A percentile compares a stretch with the other conserved stretches of the same genome.
Evolutionary conservation across 2,329 filamentous ascomycete genomes (phyloP).

Genomic region (Diaporthe sp.): DNA sequence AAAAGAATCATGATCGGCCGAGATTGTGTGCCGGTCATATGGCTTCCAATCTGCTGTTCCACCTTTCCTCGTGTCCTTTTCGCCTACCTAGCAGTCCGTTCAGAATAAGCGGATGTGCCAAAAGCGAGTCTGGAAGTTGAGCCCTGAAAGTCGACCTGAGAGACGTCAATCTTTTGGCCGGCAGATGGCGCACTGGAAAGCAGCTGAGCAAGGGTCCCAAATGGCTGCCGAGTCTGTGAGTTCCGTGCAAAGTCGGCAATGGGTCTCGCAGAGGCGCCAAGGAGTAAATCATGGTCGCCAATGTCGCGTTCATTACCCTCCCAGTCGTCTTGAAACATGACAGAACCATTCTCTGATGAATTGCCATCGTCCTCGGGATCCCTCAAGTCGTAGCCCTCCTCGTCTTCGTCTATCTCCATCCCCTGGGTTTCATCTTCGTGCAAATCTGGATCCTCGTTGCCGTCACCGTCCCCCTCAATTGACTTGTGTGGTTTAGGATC

Average conservation of each 20-base stretch:
- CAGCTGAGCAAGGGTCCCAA: not conserved
- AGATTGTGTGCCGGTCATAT: no score
- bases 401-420: slow-evolving; percentile 18
- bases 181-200: slow-evolving; percentile 8
- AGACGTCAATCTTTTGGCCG: slow-evolving; percentile 10
- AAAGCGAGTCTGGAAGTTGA: not conserved
- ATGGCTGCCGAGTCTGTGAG: not conserved
- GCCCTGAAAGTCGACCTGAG: slow-evolving; percentile 11
- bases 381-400: slow-evolving; percentile 19
- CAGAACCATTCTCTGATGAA: not conserved
- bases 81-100: not conserved
- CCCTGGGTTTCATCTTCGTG: not conserved
- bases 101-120: not conserved
- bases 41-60: not conserved
- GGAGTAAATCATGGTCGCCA: not conserved
- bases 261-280: slow-evolving; percentile 16
- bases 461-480: not conserved
- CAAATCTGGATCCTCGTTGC: not conserved
- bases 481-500: not conserved
- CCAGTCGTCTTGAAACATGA: slow-evolving; percentile 7
- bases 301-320: not conserved
- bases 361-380: not conserved
- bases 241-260: slow-evolving; percentile 3
- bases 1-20: no score
- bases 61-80: not conserved